phyloP scores from a whole-genome alignment of 306 rosid genomes.

The Castanea mollissima region DNA sequence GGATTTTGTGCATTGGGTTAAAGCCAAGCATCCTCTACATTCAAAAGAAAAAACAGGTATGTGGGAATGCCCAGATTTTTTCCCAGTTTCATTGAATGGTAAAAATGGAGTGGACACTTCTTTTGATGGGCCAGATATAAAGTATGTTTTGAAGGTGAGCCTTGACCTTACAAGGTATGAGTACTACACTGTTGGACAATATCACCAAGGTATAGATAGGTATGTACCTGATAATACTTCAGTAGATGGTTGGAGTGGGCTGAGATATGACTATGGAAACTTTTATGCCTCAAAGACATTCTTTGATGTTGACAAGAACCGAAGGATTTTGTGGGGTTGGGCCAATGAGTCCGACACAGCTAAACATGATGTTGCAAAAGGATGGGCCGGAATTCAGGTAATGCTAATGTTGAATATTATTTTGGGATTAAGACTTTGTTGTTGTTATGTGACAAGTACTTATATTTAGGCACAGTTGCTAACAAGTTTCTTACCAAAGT shows the following conservation, averaged over 20 bases:
- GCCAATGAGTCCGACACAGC: slow-evolving; percentile 72
- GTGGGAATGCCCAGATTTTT: slow-evolving; percentile 96
- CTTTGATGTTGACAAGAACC: slow-evolving; percentile 54
- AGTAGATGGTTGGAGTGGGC: slow-evolving; percentile 68
- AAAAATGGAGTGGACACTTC: slow-evolving; percentile 57
- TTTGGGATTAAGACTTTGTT: too few species aligned
- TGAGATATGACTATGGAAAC: slow-evolving; percentile 84
- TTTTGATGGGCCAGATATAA: slow-evolving; percentile 22
- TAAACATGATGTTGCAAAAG: slow-evolving; percentile 43
- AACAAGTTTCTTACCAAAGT: neutral
- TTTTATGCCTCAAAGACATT: slow-evolving; percentile 88
- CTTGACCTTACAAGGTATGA: slow-evolving; percentile 76
- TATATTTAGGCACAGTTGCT: too few species aligned
- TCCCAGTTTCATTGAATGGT: slow-evolving; percentile 47
- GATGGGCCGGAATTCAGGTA: slow-evolving; percentile 96
- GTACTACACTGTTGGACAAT: slow-evolving; percentile 68
- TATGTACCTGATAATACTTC: slow-evolving; percentile 63
- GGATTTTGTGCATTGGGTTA: slow-evolving; percentile 58
- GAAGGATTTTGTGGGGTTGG: slow-evolving; percentile 91
- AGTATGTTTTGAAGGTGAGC: slow-evolving; percentile 68
- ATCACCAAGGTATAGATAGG: slow-evolving; percentile 30
- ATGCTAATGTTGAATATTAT: neutral
- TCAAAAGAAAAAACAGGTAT: slow-evolving; percentile 51
- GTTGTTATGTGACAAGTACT: too few species aligned
- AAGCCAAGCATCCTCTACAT: slow-evolving; percentile 72